Conservation (phyloP, 331 rosid species). For the Erythrophleum ivorense region DNA sequence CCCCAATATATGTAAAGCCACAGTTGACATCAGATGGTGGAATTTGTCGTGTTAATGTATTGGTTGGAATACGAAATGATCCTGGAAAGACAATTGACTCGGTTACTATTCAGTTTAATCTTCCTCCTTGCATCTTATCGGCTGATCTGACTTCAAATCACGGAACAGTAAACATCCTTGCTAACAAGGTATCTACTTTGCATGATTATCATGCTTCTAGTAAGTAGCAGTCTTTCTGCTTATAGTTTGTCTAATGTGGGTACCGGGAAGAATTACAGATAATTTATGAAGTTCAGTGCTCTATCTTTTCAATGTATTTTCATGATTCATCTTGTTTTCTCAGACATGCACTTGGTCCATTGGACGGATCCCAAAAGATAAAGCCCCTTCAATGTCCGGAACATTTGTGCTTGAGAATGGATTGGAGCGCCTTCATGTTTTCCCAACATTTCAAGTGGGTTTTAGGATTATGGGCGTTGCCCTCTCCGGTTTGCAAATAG, state of each 20-base stretch:
- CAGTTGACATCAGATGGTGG: conserved; percentile 85
- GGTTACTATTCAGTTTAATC: conserved; percentile 70
- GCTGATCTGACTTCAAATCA: conserved; percentile 81
- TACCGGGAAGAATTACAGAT: neutral
- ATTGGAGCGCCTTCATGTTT: conserved; percentile 77
- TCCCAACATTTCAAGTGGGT: conserved; percentile 82
- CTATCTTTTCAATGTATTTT: neutral
- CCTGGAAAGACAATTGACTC: conserved; percentile 89
- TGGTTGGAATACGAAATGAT: conserved; percentile 85
- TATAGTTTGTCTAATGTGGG: neutral
- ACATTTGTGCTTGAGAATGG: conserved; percentile 83
- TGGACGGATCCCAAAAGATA: conserved; percentile 90
- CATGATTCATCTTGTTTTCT: conserved; percentile 17
- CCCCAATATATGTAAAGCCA: conserved; percentile 93
- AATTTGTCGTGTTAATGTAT: conserved; percentile 72
- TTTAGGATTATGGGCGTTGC: conserved; percentile 89
- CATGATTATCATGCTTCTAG: neutral
- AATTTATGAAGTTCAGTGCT: neutral
- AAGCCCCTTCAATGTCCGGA: conserved; percentile 91
- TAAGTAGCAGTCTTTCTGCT: conserved; percentile 7
- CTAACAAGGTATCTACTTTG: conserved; percentile 69
- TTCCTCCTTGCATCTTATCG: conserved; percentile 81
- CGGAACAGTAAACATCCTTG: conserved; percentile 81
- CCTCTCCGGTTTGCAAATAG: conserved; percentile 91
- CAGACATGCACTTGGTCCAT: conserved; percentile 91